These are phyloP conservation scores for Boletus subcaerulescens DNA, from an alignment of 768 basidiomycete species.

Conservation along the genomic window DNA sequence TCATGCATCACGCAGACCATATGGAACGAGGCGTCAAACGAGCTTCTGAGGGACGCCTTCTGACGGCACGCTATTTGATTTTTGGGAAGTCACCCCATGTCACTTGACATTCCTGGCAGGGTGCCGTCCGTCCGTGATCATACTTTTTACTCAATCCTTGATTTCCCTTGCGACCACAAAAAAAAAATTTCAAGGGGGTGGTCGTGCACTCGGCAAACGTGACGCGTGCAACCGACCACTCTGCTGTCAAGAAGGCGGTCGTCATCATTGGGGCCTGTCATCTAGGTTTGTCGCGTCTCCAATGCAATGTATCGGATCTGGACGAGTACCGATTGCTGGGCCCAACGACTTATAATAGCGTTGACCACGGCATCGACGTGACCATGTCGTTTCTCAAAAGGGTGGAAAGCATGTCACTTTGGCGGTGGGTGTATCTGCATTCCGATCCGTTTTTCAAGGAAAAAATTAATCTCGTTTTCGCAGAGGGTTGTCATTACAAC, in stretches of 20 bases:
- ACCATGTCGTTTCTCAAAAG: conserved; percentile 1
- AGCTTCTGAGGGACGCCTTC: conserved; percentile 32
- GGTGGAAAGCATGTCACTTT: background rate
- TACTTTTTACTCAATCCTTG: background rate
- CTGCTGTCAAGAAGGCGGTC: conserved; percentile 54
- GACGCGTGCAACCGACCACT: conserved; percentile 42
- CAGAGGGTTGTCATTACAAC: background rate
- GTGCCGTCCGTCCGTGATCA: background rate
- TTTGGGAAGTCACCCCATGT: conserved; percentile 31
- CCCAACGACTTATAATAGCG: no score
- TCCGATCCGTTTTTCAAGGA: background rate
- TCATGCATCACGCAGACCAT: conserved; percentile 31
- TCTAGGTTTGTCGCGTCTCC: conserved; percentile 34
- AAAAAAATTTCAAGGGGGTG: conserved; percentile 46
- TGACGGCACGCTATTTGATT: conserved; percentile 44
- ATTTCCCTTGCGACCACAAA: conserved; percentile 24
- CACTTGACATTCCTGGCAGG: conserved; percentile 33
- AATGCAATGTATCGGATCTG: no score
- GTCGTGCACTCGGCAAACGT: conserved; percentile 47
- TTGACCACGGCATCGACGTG: conserved; percentile 19
- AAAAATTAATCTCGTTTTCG: no score
- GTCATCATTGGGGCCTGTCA: conserved; percentile 54
- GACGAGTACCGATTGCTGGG: no score
- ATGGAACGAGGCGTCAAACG: conserved; percentile 35
- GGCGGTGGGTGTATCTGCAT: conserved; percentile 2